phyloP scores from a whole-genome alignment of 2,329 filamentous ascomycete species.

The Colletotrichum gigasporum region DNA sequence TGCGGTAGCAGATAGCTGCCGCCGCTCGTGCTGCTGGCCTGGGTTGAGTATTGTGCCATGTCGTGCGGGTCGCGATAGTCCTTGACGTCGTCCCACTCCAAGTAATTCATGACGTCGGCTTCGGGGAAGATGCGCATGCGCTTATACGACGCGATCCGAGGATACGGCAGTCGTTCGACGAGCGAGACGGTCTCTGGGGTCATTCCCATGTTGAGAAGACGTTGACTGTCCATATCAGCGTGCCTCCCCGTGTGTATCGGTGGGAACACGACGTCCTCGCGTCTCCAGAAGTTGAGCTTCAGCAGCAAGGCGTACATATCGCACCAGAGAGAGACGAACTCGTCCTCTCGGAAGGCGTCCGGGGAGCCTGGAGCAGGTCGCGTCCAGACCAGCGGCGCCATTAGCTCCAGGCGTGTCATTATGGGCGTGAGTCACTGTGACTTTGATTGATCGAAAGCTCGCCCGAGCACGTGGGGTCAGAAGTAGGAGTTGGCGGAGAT shows the following conservation, averaged over 20 bases:
- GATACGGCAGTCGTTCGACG: conserved; percentile 17
- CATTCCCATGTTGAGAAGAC: not conserved
- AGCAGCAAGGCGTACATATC: conserved; percentile 10
- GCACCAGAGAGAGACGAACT: conserved; percentile 19
- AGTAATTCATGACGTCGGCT: conserved; percentile 6
- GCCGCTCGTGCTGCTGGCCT: not conserved
- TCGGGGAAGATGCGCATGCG: conserved; percentile 5
- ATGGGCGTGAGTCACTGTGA: not conserved
- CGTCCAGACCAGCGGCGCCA: conserved; percentile 10
- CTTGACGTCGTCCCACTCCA: not conserved
- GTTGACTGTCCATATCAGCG: not conserved
- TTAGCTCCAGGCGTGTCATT: not conserved
- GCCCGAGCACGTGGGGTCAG: no score
- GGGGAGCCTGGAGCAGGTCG: not conserved
- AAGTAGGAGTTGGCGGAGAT: no score
- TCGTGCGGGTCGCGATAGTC: conserved; percentile 13
- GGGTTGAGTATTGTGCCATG: conserved; percentile 5
- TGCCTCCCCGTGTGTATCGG: conserved; percentile 10
- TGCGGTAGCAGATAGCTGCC: conserved; percentile 16
- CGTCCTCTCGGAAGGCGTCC: conserved; percentile 1
- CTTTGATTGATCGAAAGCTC: no score
- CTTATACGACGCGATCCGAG: not conserved
- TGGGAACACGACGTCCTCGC: conserved; percentile 12
- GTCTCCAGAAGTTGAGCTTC: conserved; percentile 7
- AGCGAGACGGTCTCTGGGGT: conserved; percentile 11